These are phyloP conservation scores for Phytophthora cryptogea DNA, from an alignment of 352 stramenopile species.

Conservation along the genomic window DNA sequence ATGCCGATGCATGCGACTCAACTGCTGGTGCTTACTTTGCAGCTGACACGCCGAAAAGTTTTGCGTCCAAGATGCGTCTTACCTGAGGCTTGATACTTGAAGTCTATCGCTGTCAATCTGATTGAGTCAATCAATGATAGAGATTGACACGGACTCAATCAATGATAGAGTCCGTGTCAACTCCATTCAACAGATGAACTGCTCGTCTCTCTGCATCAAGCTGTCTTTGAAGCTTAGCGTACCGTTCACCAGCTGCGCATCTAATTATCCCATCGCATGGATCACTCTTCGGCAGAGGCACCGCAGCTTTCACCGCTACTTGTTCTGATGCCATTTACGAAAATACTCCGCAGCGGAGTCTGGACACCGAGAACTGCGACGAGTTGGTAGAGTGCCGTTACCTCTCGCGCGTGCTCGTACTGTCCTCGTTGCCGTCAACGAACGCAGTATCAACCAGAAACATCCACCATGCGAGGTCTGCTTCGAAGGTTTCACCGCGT, in stretches of 20 bases:
- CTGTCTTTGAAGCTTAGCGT: slow-evolving; percentile 9
- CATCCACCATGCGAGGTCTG: slow-evolving; percentile 20
- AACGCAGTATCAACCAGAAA: neutral
- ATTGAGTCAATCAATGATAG: neutral
- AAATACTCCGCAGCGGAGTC: slow-evolving; percentile 28
- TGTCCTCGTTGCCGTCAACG: neutral
- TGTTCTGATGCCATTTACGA: slow-evolving; percentile 17
- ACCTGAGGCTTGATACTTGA: neutral
- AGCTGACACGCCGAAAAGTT: neutral
- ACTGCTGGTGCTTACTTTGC: neutral
- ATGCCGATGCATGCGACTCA: neutral
- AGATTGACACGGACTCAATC: neutral
- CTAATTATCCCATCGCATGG: slow-evolving; percentile 15
- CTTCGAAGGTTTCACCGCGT: slow-evolving; percentile 26
- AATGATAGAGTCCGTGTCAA: too few relatives aligned
- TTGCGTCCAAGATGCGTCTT: neutral
- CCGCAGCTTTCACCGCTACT: neutral
- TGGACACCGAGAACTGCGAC: neutral
- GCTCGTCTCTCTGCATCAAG: slow-evolving; percentile 2
- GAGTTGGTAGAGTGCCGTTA: neutral
- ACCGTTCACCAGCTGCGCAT: slow-evolving; percentile 15
- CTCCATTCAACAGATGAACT: slow-evolving; percentile 5
- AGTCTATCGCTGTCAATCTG: too few relatives aligned
- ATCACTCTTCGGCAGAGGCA: slow-evolving; percentile 11
- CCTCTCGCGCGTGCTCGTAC: neutral